Conservation (phyloP, 306 rosid genomes). For the Prunus campanulata region DNA sequence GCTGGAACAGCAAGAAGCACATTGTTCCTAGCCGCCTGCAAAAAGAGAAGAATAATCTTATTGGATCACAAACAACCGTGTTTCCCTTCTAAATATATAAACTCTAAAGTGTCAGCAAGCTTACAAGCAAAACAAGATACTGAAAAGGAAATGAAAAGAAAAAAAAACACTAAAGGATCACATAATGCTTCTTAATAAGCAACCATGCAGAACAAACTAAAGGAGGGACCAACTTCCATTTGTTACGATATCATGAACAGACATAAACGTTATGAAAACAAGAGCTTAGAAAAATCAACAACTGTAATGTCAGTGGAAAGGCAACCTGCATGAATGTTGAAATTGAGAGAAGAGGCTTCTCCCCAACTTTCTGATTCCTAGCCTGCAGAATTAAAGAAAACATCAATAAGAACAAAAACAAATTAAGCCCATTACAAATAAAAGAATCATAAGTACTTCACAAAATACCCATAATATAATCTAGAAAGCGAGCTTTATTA, state of each 20-base stretch:
- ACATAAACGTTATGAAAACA: background rate
- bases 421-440: background rate
- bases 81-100: background rate
- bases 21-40: slow-evolving; percentile 96
- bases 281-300: background rate
- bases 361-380: slow-evolving; percentile 94
- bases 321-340: slow-evolving; percentile 78
- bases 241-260: background rate
- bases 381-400: slow-evolving; percentile 68
- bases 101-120: background rate
- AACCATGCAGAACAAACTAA: background rate
- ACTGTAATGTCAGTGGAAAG: background rate
- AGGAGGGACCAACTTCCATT: background rate
- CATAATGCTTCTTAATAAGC: background rate
- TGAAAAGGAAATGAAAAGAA: background rate
- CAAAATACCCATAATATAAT: background rate
- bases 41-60: slow-evolving; percentile 23
- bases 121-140: background rate
- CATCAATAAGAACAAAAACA: slow-evolving; percentile 18
- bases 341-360: slow-evolving; percentile 93
- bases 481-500: background rate
- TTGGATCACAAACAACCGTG: background rate
- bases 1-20: slow-evolving; percentile 98
- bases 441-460: background rate
- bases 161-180: background rate